Evolutionary conservation across 2,329 filamentous ascomycete species (phyloP).

Genomic region (Alternaria gaisen): DNA sequence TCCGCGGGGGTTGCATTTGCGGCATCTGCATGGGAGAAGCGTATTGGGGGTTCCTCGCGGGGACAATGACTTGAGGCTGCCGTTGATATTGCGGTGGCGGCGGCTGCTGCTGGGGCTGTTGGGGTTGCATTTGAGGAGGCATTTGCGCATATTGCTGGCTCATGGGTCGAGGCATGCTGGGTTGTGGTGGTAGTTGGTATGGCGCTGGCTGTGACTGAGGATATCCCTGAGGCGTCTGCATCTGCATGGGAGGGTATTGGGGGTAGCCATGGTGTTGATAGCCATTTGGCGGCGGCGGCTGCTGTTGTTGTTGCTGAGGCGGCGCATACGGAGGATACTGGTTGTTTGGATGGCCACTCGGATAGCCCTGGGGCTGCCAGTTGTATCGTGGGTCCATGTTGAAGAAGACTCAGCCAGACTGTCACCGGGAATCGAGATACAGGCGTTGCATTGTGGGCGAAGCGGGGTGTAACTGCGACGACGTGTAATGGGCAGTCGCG

Average conservation of each 20-base stretch:
- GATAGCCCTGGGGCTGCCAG: constrained; percentile 44
- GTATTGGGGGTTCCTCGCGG: constrained; percentile 30
- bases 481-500: constrained; percentile 24
- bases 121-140: constrained; percentile 20
- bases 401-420: background rate
- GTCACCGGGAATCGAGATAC: constrained; percentile 27
- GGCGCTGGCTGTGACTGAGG: constrained; percentile 34
- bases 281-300: constrained; percentile 33
- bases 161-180: constrained; percentile 25
- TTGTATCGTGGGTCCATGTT: constrained; percentile 49
- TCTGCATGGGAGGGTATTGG: constrained; percentile 12
- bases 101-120: constrained; percentile 6
- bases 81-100: constrained; percentile 24
- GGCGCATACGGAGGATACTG: constrained; percentile 43
- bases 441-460: constrained; percentile 29
- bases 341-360: constrained; percentile 32
- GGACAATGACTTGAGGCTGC: constrained; percentile 43
- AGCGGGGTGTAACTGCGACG: constrained; percentile 21
- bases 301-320: constrained; percentile 35
- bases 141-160: constrained; percentile 39
- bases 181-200: constrained; percentile 17
- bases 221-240: constrained; percentile 15
- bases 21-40: constrained; percentile 38
- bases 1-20: constrained; percentile 38
- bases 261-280: constrained; percentile 40